These are phyloP conservation scores for Melaleuca quinquenervia DNA, from an alignment of 345 rosid genomes.

Conservation along the genomic window DNA sequence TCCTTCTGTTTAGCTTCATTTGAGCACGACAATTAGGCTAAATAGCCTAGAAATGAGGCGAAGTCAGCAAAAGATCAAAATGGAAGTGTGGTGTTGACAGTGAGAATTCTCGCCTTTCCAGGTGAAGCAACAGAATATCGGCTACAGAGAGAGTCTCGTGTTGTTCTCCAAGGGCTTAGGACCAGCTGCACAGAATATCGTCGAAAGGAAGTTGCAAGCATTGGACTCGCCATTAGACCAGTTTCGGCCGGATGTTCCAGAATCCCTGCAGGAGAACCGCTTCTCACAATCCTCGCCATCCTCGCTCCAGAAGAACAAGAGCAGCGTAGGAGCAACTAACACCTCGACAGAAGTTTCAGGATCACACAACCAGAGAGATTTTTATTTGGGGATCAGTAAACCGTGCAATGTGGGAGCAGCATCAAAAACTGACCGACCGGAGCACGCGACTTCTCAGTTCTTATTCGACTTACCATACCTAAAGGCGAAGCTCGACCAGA, in stretches of 20 bases:
- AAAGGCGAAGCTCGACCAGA: slow-evolving; percentile 14
- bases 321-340: neutral
- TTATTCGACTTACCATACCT: slow-evolving; percentile 31
- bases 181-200: slow-evolving; percentile 31
- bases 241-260: neutral
- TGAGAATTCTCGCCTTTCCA: slow-evolving; percentile 1
- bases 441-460: neutral
- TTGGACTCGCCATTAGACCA: neutral
- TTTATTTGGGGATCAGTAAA: neutral
- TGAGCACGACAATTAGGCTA: neutral
- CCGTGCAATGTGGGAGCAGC: neutral
- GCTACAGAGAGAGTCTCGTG: slow-evolving; percentile 32
- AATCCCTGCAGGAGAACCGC: neutral
- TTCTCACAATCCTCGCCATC: neutral
- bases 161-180: slow-evolving; percentile 39
- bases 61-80: neutral
- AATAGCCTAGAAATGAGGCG: neutral
- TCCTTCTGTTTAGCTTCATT: neutral
- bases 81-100: neutral
- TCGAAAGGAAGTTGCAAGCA: slow-evolving; percentile 18
- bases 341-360: neutral
- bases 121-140: slow-evolving; percentile 20
- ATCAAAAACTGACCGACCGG: neutral
- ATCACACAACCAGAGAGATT: neutral
- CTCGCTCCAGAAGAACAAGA: neutral